Evolutionary conservation across 495 filamentous ascomycete species (phyloP), one percentile per base, ranked within the genome.

Genomic region (Parathielavia hyrcaniae): DNA sequence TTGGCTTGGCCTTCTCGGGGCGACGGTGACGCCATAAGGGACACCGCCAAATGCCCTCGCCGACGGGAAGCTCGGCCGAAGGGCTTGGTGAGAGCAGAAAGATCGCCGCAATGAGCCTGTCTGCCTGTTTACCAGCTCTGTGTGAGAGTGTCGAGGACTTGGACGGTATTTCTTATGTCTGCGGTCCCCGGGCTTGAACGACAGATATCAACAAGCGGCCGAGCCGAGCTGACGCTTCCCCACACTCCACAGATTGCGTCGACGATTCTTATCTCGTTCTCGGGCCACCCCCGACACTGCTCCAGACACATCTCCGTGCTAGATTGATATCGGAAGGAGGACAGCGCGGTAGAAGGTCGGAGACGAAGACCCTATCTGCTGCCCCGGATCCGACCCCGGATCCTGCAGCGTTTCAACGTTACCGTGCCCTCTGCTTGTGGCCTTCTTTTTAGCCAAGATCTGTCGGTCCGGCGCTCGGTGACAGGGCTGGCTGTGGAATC

Each of bases 231-330:
- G 30, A 4, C 12, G n/a, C 39, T 38, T 62, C 59, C 62, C 55
- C 62, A 55, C 60, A 48, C 54, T 60, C 60, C 62, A 65, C 57
- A 53, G 59, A 57, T 64, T 58, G 48, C 49, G 57, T 60, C 55
- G 50, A 55, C 40, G 50, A 53, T 26, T 51, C 63, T 68, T 66
- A 68, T 66, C 65, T 67, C 41, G 60, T 41, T 40, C n/a, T 67
- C 57, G 58, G 58, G 63, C 63, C 65, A 65, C 57, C 48, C 63
- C 65, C 48, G 39, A 61, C 60, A 59, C 63, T 61, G 60, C 50
- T 65, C 45, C 20, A 57, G 14, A 36, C 61, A 66, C 58, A 32
- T 64, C 57, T 53, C 49, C 55, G 2, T 12, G 26, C 46, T 35
- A 39, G 19, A 34, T 35, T 50, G 20, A 40, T 55, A 50, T 52